Evolutionary conservation across 2,329 filamentous ascomycete species (phyloP), one percentile per base, ranked within the genome.

Genomic region (Epichloe hybrida): DNA sequence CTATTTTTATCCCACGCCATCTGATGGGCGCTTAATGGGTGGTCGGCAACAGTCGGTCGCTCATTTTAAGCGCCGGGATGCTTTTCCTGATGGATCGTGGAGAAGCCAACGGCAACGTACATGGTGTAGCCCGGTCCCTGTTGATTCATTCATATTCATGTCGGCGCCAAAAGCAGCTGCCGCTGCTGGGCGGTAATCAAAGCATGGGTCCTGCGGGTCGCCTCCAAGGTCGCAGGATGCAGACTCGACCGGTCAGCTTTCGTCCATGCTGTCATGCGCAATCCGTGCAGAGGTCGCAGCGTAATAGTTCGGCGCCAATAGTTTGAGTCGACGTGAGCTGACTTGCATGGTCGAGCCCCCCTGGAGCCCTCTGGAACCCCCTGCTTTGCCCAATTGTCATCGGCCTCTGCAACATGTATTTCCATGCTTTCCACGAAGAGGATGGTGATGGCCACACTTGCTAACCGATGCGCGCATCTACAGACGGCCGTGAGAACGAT

Each of bases 401-500:
- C 1, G 42, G 17, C 13, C 31, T 11, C 17, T 1, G 21, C 21
- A 35, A 12, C n/a, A 4, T 21, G 42, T 23, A 34, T 44, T 31
- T 7, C 2, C 20, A 15, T 31, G 20, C 12, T 34, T 34, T 44
- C 21, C 42, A 35, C 20, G 4, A 36, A n/a, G 5, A 7, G 3
- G 4, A 38, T 17, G 34, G 5, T 17, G 13, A 36, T 20, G 12
- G 13, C n/a, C 5, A 48, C 15, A 11, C 21, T 15, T 15, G n/a
- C 12, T 36, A 6, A 44, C 46, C 45, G 40, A 50, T 37, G 27
- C 20, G 23, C 45, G 40, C 34, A 36, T 42, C 7, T 60, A 56
- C 61, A 87, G 81, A 83, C 84, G 47, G 77, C 79, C 8, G 70
- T 86, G 50, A 80, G 81, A 55, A 83, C 79, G 34, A 72, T 91